Percentiles rank a stretch among this genome's conserved stretches.
Evolutionary conservation across 768 basidiomycete genomes (phyloP).

Genomic region (Lanmaoa pseudosensibilis): DNA sequence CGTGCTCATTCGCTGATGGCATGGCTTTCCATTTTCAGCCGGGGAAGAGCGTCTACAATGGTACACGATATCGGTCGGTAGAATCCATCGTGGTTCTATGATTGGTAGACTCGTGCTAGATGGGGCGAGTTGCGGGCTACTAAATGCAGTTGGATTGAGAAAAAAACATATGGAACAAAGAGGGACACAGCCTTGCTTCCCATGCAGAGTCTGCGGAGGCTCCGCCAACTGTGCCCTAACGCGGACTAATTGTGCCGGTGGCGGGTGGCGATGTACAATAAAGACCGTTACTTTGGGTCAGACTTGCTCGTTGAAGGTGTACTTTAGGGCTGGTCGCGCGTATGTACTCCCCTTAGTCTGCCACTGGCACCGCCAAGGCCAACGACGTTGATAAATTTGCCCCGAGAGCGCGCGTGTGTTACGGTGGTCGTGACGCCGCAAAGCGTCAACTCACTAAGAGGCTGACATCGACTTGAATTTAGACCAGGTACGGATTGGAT

Average conservation of each 20-base stretch:
- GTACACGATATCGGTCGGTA: conserved; percentile 62
- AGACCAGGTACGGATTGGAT: conserved; percentile 8
- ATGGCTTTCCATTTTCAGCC: conserved; percentile 45
- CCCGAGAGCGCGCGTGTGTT: neutral
- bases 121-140: conserved; percentile 5
- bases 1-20: neutral
- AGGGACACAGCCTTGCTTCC: conserved; percentile 22
- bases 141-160: conserved; percentile 8
- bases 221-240: neutral
- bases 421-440: conserved; percentile 20
- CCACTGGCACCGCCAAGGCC: conserved; percentile 10
- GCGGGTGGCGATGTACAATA: conserved; percentile 38
- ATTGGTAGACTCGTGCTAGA: conserved; percentile 19
- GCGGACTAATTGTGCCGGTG: conserved; percentile 29
- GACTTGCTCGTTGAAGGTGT: neutral
- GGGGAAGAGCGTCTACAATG: conserved; percentile 86
- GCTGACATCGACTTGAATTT: neutral
- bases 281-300: conserved; percentile 13
- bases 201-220: neutral
- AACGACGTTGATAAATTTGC: conserved; percentile 13
- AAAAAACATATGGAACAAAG: conserved; percentile 17
- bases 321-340: conserved; percentile 25
- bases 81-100: conserved; percentile 62
- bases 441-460: neutral
- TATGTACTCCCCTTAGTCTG: conserved; percentile 1